These are phyloP conservation scores for Peribolospora baueri DNA, from an alignment of 768 basidiomycete genomes.

Conservation along the genomic window DNA sequence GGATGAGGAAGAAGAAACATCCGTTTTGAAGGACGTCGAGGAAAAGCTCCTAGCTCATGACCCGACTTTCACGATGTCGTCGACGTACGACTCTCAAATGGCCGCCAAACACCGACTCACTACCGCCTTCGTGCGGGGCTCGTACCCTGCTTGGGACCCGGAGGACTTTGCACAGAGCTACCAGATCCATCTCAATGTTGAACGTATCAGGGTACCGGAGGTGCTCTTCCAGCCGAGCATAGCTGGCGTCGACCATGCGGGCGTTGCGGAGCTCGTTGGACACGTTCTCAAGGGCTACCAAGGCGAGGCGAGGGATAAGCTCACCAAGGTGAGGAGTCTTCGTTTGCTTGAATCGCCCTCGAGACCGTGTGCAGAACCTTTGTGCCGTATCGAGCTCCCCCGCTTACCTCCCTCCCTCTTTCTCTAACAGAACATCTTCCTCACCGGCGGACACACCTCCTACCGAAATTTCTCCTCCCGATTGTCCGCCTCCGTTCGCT, in stretches of 20 bases:
- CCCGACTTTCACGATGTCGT: constrained; percentile 50
- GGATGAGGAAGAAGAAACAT: constrained; percentile 74
- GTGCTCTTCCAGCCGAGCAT: constrained; percentile 80
- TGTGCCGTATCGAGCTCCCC: background rate
- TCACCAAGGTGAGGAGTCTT: constrained; percentile 40
- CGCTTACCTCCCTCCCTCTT: background rate
- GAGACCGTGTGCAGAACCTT: no score
- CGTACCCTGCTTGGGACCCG: constrained; percentile 35
- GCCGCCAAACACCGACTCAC: constrained; percentile 62
- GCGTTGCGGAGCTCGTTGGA: constrained; percentile 73
- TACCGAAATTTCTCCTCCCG: constrained; percentile 44
- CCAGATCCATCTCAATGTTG: constrained; percentile 68
- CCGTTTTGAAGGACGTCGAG: constrained; percentile 48
- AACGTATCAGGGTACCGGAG: constrained; percentile 75
- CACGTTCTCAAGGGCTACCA: constrained; percentile 52
- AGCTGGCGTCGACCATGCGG: constrained; percentile 84
- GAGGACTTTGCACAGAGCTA: constrained; percentile 30
- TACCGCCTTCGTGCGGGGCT: constrained; percentile 40
- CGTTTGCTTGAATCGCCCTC: background rate
- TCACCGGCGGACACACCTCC: constrained; percentile 60
- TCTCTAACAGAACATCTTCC: constrained; percentile 47
- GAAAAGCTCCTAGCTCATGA: constrained; percentile 57
- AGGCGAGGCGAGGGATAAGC: constrained; percentile 37
- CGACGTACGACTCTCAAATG: constrained; percentile 57
- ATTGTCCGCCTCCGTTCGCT: constrained; percentile 48